Conservation (phyloP, 2,329 filamentous ascomycete genomes). For the Fusarium sulawesiense region DNA sequence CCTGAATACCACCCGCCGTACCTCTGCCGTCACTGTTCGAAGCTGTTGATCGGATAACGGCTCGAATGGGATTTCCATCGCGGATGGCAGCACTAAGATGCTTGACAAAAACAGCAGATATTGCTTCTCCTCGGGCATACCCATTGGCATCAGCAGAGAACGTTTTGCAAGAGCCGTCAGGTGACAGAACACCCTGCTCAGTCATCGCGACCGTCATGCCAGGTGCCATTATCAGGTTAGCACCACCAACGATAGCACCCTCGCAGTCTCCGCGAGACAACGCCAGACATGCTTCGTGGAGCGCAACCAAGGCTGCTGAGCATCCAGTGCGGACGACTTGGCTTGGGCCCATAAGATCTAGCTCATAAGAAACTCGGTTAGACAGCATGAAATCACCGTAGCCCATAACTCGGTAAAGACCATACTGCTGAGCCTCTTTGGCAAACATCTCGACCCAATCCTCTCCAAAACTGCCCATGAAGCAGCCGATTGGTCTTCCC, state of each 20-base stretch:
- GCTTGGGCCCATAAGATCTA: slow-evolving; percentile 2
- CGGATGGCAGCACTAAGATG: neutral
- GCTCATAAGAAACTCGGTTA: slow-evolving; percentile 9
- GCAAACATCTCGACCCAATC: slow-evolving; percentile 8
- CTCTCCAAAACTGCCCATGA: slow-evolving; percentile 4
- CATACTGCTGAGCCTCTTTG: slow-evolving; percentile 4
- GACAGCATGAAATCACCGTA: slow-evolving; percentile 11
- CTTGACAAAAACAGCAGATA: slow-evolving; percentile 16
- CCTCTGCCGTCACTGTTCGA: slow-evolving; percentile 21
- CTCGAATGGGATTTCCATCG: neutral
- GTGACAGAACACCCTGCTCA: slow-evolving; percentile 2
- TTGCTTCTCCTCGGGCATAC: slow-evolving; percentile 27
- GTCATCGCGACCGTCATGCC: slow-evolving; percentile 3
- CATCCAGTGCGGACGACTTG: slow-evolving; percentile 19
- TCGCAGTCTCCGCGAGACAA: slow-evolving; percentile 11
- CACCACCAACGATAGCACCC: slow-evolving; percentile 1
- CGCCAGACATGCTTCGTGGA: slow-evolving; percentile 18
- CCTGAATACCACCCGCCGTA: slow-evolving; percentile 8
- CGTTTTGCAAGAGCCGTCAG: slow-evolving; percentile 9
- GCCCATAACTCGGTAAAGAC: neutral
- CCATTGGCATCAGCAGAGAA: slow-evolving; percentile 19
- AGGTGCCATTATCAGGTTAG: slow-evolving; percentile 19
- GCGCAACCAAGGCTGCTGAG: slow-evolving; percentile 16
- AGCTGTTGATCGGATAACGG: neutral
- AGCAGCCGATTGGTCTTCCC: slow-evolving; percentile 2